Evolutionary conservation across 2,329 filamentous ascomycete genomes (phyloP).

Genomic region (Parastagonospora avenae): DNA sequence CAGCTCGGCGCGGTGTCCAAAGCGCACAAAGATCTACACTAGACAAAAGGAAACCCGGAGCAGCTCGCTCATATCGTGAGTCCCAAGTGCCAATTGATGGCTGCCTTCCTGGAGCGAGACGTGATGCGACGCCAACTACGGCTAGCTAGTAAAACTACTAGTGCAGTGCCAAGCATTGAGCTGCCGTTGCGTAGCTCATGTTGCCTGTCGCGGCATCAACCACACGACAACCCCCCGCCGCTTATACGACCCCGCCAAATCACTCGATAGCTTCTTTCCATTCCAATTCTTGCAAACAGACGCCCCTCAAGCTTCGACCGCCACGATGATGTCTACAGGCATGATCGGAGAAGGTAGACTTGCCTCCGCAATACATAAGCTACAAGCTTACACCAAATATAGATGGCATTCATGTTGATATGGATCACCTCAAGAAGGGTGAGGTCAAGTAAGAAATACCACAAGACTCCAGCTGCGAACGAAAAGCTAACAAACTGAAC

Average conservation of each 20-base stretch:
- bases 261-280: background rate
- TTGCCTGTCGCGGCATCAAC: conserved; percentile 14
- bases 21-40: too few relatives aligned
- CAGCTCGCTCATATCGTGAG: too few relatives aligned
- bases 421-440: conserved; percentile 97
- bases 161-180: conserved; percentile 24
- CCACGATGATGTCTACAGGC: conserved; percentile 42
- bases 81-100: too few relatives aligned
- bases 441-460: conserved; percentile 87
- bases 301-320: conserved; percentile 5
- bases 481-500: conserved; percentile 8
- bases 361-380: conserved; percentile 8
- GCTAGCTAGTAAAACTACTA: conserved; percentile 1
- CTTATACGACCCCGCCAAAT: background rate
- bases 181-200: conserved; percentile 15
- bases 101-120: too few relatives aligned
- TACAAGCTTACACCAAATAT: conserved; percentile 35
- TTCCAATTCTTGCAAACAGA: conserved; percentile 1
- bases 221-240: background rate
- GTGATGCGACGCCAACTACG: background rate
- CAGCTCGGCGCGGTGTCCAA: too few relatives aligned
- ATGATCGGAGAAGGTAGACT: conserved; percentile 46
- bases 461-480: background rate
- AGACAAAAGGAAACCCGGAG: too few relatives aligned
- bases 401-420: conserved; percentile 99